These are phyloP conservation scores for Forsythia suspensa DNA, from an alignment of 257 asterid species.

Conservation along the genomic window DNA sequence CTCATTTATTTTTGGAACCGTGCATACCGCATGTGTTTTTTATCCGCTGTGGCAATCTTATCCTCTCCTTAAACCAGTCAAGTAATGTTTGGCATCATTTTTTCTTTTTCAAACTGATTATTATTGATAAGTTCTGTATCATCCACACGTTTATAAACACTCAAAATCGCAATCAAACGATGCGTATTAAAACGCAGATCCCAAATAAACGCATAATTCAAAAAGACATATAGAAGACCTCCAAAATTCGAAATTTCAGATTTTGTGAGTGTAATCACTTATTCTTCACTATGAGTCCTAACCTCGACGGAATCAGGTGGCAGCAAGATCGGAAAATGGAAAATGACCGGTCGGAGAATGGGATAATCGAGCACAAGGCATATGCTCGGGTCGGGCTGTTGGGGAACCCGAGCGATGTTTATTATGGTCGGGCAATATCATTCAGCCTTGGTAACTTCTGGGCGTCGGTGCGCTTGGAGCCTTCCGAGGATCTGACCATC, in stretches of 20 bases:
- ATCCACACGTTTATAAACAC: no score
- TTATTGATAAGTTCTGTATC: no score
- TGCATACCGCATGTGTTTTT: no score
- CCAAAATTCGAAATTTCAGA: background rate
- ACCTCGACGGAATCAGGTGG: background rate
- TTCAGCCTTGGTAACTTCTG: slow-evolving; percentile 76
- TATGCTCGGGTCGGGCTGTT: slow-evolving; percentile 72
- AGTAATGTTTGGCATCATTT: no score
- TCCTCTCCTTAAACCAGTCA: no score
- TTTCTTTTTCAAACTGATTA: no score
- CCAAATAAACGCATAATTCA: background rate
- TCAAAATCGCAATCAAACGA: no score
- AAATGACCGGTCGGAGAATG: slow-evolving; percentile 5
- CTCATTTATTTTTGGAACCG: no score
- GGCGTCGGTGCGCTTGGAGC: slow-evolving; percentile 72
- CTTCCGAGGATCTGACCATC: slow-evolving; percentile 56
- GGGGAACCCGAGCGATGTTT: slow-evolving; percentile 92
- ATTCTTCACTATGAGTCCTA: background rate
- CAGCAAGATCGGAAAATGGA: slow-evolving; percentile 27
- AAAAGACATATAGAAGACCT: background rate
- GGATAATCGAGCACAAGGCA: slow-evolving; percentile 62
- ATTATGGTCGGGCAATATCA: slow-evolving; percentile 70
- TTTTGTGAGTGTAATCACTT: background rate
- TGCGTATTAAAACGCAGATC: no score
- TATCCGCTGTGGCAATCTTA: no score